These are phyloP conservation scores for Macadamia tetraphylla DNA, from an alignment of 164 flowering plant genomes.

Conservation along the genomic window DNA sequence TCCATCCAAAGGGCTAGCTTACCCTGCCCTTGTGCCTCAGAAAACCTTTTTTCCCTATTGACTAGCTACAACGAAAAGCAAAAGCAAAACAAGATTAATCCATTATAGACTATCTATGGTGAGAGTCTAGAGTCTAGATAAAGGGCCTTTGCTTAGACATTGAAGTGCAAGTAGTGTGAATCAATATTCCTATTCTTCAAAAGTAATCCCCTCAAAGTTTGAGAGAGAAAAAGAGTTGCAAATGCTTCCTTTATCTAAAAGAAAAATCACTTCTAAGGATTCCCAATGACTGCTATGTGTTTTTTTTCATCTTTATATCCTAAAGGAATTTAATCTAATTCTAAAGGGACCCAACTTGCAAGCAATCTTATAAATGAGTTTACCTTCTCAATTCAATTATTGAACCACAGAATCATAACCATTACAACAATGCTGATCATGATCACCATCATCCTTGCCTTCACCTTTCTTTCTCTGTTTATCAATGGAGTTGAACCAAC, in stretches of 20 bases:
- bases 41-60: too few relatives aligned
- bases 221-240: not conserved
- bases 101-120: too few relatives aligned
- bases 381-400: not conserved
- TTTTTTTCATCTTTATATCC: not conserved
- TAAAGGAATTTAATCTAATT: not conserved
- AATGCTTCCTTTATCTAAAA: constrained; percentile 2
- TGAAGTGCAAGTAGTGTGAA: not conserved
- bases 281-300: not conserved
- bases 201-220: not conserved
- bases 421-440: not conserved
- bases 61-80: too few relatives aligned
- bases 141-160: too few relatives aligned
- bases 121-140: too few relatives aligned
- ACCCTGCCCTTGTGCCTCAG: too few relatives aligned
- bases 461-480: not conserved
- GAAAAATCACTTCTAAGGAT: constrained; percentile 8
- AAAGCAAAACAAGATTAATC: too few relatives aligned
- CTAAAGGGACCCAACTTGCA: not conserved
- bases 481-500: not conserved
- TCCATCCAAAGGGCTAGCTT: too few relatives aligned
- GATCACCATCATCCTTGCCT: not conserved
- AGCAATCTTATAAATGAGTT: not conserved
- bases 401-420: not conserved
- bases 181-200: not conserved